Evolutionary conservation across 345 rosid genomes (phyloP), one percentile per base, ranked within the genome.

Genomic region (Acer saccharum): DNA sequence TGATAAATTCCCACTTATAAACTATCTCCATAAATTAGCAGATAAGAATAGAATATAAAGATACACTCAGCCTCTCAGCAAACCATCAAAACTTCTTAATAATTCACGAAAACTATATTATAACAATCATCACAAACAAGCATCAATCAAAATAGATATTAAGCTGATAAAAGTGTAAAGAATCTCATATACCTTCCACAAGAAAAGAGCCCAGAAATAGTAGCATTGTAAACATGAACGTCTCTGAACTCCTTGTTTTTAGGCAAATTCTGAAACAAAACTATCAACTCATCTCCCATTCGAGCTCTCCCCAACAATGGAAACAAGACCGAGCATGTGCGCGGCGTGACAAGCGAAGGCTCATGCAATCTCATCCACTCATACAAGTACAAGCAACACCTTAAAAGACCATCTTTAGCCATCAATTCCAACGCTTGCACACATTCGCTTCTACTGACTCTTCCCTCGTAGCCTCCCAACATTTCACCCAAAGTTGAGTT

Each of bases 341-440:
- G 90, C 62, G 95, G 73, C 0, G 94, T 83, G 63, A 88, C 87
- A 32, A 90, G 91, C 2, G 92, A 82, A 0, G 94, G 98, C 32
- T 84, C 92, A 76, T 90, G 98, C 77, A 88, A 77, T 71, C 84
- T 72, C 98, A 95, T 93, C 98, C 98, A 95, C 77, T 95, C 98
- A 20, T 83, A 89, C 74, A 95, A 89, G 80, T 95, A 87, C 75
- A 95, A 78, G 74, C 93, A 89, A 39, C 85, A 50, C 69, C 57
- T 83, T 29, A 87, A 23, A 77, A 89, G 77, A 58, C 94, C 92
- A 71, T 87, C 84, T 29, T 84, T 83, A 0, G 87, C 92, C 93
- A 95, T 81, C 80, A 88, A 48, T n/a, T 74, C 76, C 83, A 95
- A 78, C 43, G 89, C 83, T 65, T 88, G 81, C 80, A 89, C 83